Conservation (phyloP, 2,329 filamentous ascomycete genomes). For the Corinectria fuckeliana region DNA sequence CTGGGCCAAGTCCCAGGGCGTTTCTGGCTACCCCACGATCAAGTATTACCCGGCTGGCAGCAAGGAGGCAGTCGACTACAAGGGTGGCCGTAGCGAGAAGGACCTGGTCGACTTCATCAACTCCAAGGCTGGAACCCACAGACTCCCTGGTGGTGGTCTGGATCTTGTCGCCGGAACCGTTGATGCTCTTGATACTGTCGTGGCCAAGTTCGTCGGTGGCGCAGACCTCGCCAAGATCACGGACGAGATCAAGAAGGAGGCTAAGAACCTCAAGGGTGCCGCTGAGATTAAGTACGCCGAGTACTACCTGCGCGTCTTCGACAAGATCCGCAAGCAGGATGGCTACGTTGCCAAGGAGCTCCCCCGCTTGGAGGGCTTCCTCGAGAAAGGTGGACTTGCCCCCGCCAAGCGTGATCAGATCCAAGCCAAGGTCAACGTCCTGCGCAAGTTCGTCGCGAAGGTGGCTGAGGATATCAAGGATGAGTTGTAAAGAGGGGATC, state of each 20-base stretch:
- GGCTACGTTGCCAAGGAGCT: conserved; percentile 87
- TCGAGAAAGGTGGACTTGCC: conserved; percentile 86
- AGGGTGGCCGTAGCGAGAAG: conserved; percentile 76
- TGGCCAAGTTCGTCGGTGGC: conserved; percentile 74
- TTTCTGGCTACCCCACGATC: conserved; percentile 93
- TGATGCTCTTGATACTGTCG: conserved; percentile 75
- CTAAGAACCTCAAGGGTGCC: conserved; percentile 67
- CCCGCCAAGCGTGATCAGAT: conserved; percentile 89
- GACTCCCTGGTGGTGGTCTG: conserved; percentile 79
- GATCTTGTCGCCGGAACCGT: conserved; percentile 83
- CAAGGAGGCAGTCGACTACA: conserved; percentile 74
- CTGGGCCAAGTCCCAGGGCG: conserved; percentile 75
- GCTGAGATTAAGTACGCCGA: conserved; percentile 78
- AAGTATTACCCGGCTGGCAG: conserved; percentile 94
- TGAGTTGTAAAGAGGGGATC: conserved; percentile 44
- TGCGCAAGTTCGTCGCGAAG: conserved; percentile 74
- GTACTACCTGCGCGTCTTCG: conserved; percentile 92
- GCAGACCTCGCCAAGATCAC: conserved; percentile 67
- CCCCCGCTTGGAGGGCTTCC: conserved; percentile 76
- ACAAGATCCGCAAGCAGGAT: conserved; percentile 81
- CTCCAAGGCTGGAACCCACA: conserved; percentile 86
- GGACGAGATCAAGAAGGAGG: conserved; percentile 75
- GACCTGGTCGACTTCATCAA: conserved; percentile 85
- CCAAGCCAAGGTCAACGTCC: conserved; percentile 84
- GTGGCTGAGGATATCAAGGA: conserved; percentile 65